Base-by-base conservation (phyloP, 1,139 yeast genomes). In the Nematodospora anomalae region DNA sequence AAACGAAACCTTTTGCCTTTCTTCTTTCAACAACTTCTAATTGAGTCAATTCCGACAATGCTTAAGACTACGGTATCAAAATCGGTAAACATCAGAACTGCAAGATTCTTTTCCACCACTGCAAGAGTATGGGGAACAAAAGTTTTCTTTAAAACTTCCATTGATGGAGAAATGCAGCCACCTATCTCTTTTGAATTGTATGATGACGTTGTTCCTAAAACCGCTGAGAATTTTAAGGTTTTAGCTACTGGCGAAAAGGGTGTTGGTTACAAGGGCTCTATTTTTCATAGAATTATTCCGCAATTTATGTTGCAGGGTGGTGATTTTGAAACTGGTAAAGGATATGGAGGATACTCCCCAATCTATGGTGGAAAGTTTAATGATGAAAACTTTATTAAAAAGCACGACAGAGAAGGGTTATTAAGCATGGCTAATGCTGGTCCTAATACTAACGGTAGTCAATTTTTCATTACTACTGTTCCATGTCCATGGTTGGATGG, bases 151-250 rank as follows among this genome's bases (percentile, higher is more conserved):
- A 57, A 60, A 36, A 58, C 69, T 15, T 64, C 72, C 33, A 64
- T 66, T 41, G 55, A 55, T 36, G 66, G 67, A 26, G 60, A 51
- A 32, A 31, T 30, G 14, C 67, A 61, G 48, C 55, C 57, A 31
- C 58, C 57, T 40, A 62, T 62, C 38, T 58, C 52, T 36, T 62
- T 62, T 41, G 67, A 85, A 69, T 81, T 89, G 62, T 88, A 83
- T 82, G 77, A 81, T 68, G 95, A 88, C 58, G 88, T 86, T 51
- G 89, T 82, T 52, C 97, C 97, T 74, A 88, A 88, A 81, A 89
- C 97, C 50, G 80, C 95, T 49, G 95, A 85, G 74, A 89, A 89
- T 80, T 89, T 89, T 87, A 80, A 95, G 67, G 96, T 95, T 49
- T 76, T 89, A 57, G 76, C 84, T 64, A 89, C 97, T 50, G 97